Conservation (phyloP, 1,284 basidiomycete species). For the Tremellales sp. region DNA sequence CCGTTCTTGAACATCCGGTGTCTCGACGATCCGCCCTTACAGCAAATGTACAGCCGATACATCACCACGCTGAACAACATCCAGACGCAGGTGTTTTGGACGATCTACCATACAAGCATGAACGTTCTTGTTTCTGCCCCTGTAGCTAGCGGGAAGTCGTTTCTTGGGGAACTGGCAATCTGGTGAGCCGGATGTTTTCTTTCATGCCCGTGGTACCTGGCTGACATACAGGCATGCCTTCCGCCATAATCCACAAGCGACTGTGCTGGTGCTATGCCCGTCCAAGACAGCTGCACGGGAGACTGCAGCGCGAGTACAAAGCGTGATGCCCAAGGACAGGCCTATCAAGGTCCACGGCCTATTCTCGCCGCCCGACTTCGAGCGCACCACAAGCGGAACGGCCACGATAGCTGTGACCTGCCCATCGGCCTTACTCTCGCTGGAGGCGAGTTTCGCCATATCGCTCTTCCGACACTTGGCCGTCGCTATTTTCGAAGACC, state of each 20-base stretch:
- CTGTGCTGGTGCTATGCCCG: slow-evolving; percentile 43
- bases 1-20: slow-evolving; percentile 67
- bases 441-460: slow-evolving; percentile 24
- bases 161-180: slow-evolving; percentile 63
- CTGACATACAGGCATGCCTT: slow-evolving; percentile 40
- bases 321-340: slow-evolving; percentile 24
- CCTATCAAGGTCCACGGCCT: slow-evolving; percentile 27
- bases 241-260: slow-evolving; percentile 22
- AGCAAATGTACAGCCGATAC: slow-evolving; percentile 52
- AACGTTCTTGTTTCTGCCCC: slow-evolving; percentile 81
- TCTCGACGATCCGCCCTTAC: slow-evolving; percentile 55
- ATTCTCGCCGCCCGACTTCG: slow-evolving; percentile 26
- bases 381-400: slow-evolving; percentile 10
- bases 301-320: slow-evolving; percentile 36
- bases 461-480: slow-evolving; percentile 51
- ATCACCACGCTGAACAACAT: slow-evolving; percentile 70
- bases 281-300: slow-evolving; percentile 42
- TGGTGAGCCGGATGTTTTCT: slow-evolving; percentile 57
- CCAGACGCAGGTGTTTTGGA: slow-evolving; percentile 89
- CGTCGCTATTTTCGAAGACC: slow-evolving; percentile 75
- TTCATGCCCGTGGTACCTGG: neutral
- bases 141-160: slow-evolving; percentile 74
- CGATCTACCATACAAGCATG: slow-evolving; percentile 63
- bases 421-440: slow-evolving; percentile 38
- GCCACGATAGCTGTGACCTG: slow-evolving; percentile 44